Evolutionary conservation across 2,329 filamentous ascomycete genomes (phyloP), one percentile per base, ranked within the genome.

Genomic region (Mycosphaerelloides madeirae): DNA sequence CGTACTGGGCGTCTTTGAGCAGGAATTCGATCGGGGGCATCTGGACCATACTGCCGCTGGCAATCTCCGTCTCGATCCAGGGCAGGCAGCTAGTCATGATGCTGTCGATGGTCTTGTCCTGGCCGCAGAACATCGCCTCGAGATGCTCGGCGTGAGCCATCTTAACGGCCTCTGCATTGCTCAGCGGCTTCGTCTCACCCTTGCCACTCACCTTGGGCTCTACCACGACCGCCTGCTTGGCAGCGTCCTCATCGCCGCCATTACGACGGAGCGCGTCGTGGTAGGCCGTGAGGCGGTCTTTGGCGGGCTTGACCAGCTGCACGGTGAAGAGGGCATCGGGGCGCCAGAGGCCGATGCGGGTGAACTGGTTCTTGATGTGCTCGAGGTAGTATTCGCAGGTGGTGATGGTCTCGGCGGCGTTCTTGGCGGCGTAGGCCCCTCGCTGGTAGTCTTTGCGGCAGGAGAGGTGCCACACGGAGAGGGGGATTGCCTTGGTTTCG

Each of bases 381-480:
- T 38, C 35, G 22, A 57, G 45, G 42, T 53, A 52, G 41, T 50
- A 54, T 3, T 36, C 19, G 37, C 39, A 41, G 13, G 29, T 18
- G 25, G 29, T 41, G 6, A 6, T 25, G 22, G 18, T 38, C 29
- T 28, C 35, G 14, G 32, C 38, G n/a, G 25, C 44, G 25, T 55
- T 52, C 22, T 49, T 48, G 15, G 45, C 50, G 32, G 44, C 44
- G 46, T 64, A 65, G 22, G 46, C 50, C 15, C 36, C 41, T 6
- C 86, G 79, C 65, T 93, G 87, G 62, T 93, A 93, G 59, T 90
- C 84, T 61, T 90, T 90, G 29, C 87, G 79, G 64, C 87, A 93
- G 29, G 42, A 37, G 35, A 38, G 15, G 36, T 34, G 29, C 85
- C 85, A 91, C 2, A 87, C 77, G 16, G 78, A 66, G 5, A 77